Evolutionary conservation across 441 rosid genomes (phyloP).

Genomic region (Aleurites moluccanus): DNA sequence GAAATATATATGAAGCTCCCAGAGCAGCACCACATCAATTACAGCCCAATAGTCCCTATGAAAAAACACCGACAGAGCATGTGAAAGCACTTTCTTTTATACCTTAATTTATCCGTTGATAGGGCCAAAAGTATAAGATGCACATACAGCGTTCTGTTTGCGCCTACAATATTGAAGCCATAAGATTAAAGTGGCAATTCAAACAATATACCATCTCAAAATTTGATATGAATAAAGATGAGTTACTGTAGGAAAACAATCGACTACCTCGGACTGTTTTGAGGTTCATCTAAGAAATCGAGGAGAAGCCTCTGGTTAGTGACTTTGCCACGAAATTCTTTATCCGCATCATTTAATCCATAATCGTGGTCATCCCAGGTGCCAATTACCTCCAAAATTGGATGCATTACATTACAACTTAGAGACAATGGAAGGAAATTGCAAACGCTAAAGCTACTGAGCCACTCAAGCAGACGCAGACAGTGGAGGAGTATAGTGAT

Average conservation of each 20-base stretch:
- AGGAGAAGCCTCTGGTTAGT: constrained; percentile 75
- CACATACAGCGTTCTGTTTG: constrained; percentile 78
- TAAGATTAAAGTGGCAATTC: not conserved
- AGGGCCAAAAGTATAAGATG: constrained; percentile 74
- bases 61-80: not conserved
- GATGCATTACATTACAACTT: not conserved
- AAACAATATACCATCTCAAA: not conserved
- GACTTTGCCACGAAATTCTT: constrained; percentile 67
- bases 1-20: not conserved
- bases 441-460: not conserved
- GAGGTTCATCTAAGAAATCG: constrained; percentile 86
- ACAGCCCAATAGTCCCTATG: not conserved
- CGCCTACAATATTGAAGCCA: constrained; percentile 46
- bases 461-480: no score
- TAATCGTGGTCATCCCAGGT: constrained; percentile 96
- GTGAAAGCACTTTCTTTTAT: constrained; percentile 9
- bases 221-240: no score
- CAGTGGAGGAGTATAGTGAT: not conserved
- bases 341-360: constrained; percentile 86
- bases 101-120: constrained; percentile 65
- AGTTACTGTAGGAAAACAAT: not conserved
- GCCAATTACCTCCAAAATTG: constrained; percentile 52
- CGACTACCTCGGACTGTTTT: constrained; percentile 67
- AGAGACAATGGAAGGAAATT: not conserved
- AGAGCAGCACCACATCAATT: not conserved